Evolutionary conservation across 2,329 filamentous ascomycete genomes (phyloP).

Genomic region (Graphiopsis chlorocephala): DNA sequence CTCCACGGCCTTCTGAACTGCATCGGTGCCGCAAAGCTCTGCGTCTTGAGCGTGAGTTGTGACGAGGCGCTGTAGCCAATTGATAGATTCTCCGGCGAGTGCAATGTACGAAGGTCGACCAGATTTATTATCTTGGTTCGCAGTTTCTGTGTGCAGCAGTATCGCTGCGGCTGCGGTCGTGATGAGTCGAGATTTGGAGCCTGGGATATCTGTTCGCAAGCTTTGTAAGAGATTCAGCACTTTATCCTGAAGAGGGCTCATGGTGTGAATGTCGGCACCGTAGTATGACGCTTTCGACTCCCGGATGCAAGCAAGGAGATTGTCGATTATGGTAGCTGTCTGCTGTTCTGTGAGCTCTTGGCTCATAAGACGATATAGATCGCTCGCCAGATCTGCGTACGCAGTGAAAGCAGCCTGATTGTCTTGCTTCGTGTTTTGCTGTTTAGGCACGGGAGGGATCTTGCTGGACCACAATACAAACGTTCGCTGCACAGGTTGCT

Average conservation of each 20-base stretch:
- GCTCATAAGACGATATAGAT: constrained; percentile 75
- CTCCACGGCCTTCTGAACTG: constrained; percentile 62
- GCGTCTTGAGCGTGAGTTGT: constrained; percentile 44
- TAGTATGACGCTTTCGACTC: constrained; percentile 67
- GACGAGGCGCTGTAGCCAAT: constrained; percentile 62
- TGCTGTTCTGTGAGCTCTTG: constrained; percentile 60
- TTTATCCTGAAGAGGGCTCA: constrained; percentile 69
- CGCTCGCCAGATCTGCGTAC: constrained; percentile 73
- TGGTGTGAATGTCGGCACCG: constrained; percentile 67
- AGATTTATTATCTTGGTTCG: constrained; percentile 19
- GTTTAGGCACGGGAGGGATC: constrained; percentile 24
- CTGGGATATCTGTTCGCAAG: constrained; percentile 63
- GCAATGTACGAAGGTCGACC: constrained; percentile 79
- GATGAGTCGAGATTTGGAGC: constrained; percentile 62
- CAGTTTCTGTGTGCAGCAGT: constrained; percentile 61
- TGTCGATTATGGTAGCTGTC: constrained; percentile 65
- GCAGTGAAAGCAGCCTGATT: constrained; percentile 82
- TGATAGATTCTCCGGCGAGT: constrained; percentile 78
- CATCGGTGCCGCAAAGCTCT: constrained; percentile 68
- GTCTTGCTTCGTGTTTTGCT: constrained; percentile 16
- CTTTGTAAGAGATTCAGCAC: constrained; percentile 66
- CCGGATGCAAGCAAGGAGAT: constrained; percentile 69
- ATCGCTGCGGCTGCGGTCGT: constrained; percentile 1
- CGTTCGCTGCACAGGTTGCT: constrained; percentile 28
- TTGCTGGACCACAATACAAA: constrained; percentile 32